phyloP scores from a whole-genome alignment of 495 filamentous ascomycete genomes.

The Aspergillus incahuasiensis region DNA sequence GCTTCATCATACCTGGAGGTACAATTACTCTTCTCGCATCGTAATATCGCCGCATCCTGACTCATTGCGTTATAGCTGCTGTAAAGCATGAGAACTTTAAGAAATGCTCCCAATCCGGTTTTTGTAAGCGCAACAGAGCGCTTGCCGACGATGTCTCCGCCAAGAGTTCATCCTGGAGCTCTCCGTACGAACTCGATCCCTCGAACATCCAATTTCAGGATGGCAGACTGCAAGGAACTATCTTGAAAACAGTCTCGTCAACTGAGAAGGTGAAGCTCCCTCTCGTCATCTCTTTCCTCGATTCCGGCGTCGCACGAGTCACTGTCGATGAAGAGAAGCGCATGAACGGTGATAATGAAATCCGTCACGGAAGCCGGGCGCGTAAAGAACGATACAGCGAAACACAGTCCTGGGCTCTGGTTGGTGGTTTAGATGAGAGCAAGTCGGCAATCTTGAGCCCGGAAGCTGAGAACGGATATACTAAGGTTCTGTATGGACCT shows the following conservation, averaged over 20 bases:
- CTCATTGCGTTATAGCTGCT: slow-evolving; percentile 44
- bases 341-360: slow-evolving; percentile 80
- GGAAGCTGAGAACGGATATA: slow-evolving; percentile 55
- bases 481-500: slow-evolving; percentile 78
- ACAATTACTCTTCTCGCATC: slow-evolving; percentile 2
- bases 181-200: slow-evolving; percentile 74
- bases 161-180: slow-evolving; percentile 62
- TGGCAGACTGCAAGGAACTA: slow-evolving; percentile 70
- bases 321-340: slow-evolving; percentile 86
- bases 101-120: slow-evolving; percentile 84
- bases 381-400: slow-evolving; percentile 94
- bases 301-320: slow-evolving; percentile 82
- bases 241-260: slow-evolving; percentile 69
- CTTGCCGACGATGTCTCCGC: slow-evolving; percentile 73
- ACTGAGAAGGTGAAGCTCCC: slow-evolving; percentile 70
- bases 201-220: slow-evolving; percentile 69
- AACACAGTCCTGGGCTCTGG: slow-evolving; percentile 77
- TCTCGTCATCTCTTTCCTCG: slow-evolving; percentile 77
- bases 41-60: neutral
- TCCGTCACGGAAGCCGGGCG: slow-evolving; percentile 77
- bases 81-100: slow-evolving; percentile 98
- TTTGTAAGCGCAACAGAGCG: slow-evolving; percentile 90
- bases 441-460: slow-evolving; percentile 58
- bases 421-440: slow-evolving; percentile 69
- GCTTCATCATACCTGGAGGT: slow-evolving; percentile 39